Evolutionary conservation across 164 flowering plant species (phyloP).

Genomic region (Magnolia officinalis): DNA sequence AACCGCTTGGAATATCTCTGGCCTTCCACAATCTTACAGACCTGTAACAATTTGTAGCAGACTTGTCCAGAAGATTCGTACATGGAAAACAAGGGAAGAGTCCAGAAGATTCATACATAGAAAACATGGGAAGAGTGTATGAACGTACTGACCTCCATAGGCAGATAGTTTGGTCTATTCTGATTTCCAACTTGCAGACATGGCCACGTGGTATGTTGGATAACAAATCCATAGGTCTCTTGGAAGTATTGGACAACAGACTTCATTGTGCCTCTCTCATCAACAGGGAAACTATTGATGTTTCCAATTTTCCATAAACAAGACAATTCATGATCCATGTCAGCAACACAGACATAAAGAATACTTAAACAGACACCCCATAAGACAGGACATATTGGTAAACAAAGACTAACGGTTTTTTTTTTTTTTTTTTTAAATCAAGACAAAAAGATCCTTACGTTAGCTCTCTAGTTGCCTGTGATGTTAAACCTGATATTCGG

Average conservation of each 20-base stretch:
- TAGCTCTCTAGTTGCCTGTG: constrained; percentile 68
- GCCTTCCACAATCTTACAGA: constrained; percentile 85
- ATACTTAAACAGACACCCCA: neutral
- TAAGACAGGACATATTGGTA: neutral
- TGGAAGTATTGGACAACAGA: constrained; percentile 85
- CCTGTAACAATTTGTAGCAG: constrained; percentile 32
- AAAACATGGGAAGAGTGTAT: neutral
- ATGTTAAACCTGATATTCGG: constrained; percentile 73
- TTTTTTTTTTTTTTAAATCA: neutral
- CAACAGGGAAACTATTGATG: constrained; percentile 62
- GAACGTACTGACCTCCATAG: constrained; percentile 72
- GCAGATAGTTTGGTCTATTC: constrained; percentile 86
- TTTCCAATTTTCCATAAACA: neutral
- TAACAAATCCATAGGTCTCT: constrained; percentile 79
- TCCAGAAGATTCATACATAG: neutral
- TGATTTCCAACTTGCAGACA: constrained; percentile 96
- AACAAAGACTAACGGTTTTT: neutral
- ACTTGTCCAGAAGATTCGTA: neutral
- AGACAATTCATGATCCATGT: neutral
- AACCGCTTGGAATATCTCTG: constrained; percentile 78
- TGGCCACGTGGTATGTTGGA: constrained; percentile 85
- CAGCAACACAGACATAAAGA: neutral
- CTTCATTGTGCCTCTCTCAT: constrained; percentile 77
- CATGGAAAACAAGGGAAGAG: neutral
- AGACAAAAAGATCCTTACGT: constrained; percentile 47